These are phyloP conservation scores for Clavulina sp. DNA, from an alignment of 768 basidiomycete species.

Conservation along the genomic window DNA sequence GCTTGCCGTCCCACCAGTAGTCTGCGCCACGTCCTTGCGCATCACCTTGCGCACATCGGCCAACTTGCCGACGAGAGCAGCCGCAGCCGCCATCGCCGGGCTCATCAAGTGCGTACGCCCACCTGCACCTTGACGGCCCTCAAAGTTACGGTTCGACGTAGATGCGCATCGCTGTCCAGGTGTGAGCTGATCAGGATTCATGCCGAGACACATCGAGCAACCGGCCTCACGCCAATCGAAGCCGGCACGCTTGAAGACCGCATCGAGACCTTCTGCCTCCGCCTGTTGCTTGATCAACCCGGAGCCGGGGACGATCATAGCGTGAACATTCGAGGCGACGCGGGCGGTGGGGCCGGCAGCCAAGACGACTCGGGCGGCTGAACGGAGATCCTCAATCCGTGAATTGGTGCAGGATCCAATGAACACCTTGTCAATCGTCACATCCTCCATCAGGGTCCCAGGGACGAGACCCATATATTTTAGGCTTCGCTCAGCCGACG, in stretches of 20 bases:
- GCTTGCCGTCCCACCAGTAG: constrained; percentile 28
- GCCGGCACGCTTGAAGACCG: constrained; percentile 73
- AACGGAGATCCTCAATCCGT: constrained; percentile 81
- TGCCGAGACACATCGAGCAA: constrained; percentile 91
- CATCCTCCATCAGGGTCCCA: constrained; percentile 61
- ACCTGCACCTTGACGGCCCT: constrained; percentile 73
- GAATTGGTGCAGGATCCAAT: constrained; percentile 92
- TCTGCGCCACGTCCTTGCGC: constrained; percentile 27
- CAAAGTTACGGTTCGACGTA: constrained; percentile 87
- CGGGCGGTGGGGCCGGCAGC: constrained; percentile 50
- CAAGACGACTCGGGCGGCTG: constrained; percentile 61
- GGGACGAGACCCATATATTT: constrained; percentile 75
- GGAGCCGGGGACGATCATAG: constrained; percentile 87
- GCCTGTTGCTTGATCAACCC: constrained; percentile 82
- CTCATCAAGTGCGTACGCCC: constrained; percentile 79
- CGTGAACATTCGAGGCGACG: constrained; percentile 55
- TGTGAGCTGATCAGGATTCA: constrained; percentile 83
- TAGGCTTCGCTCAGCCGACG: constrained; percentile 57
- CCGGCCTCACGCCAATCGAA: constrained; percentile 94
- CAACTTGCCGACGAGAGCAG: constrained; percentile 69
- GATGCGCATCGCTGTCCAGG: constrained; percentile 75
- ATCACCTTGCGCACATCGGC: constrained; percentile 71
- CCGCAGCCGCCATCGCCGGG: constrained; percentile 86
- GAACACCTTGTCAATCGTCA: constrained; percentile 77
- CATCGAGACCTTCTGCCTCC: constrained; percentile 74